phyloP scores from a whole-genome alignment of 441 rosid species.

The Geranium incanum region DNA sequence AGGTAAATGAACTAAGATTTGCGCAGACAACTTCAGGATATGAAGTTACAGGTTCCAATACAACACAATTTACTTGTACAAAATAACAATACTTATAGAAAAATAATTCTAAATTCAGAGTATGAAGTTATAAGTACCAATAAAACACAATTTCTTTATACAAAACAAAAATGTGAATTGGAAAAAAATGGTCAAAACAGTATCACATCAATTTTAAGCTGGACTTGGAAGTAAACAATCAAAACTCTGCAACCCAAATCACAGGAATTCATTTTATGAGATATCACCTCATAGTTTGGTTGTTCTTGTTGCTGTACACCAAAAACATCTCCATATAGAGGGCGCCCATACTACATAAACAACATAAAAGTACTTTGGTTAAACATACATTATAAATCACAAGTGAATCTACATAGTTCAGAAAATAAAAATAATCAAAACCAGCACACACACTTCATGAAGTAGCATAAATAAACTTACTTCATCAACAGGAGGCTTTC shows the following conservation, averaged over 20 bases:
- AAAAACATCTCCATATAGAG: conserved; percentile 96
- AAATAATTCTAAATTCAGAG: too few relatives aligned
- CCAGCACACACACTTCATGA: neutral
- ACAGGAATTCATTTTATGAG: neutral
- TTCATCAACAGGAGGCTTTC: conserved; percentile 99
- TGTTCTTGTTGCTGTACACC: conserved; percentile 93
- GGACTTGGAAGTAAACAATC: neutral
- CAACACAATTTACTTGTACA: too few relatives aligned
- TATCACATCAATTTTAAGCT: neutral
- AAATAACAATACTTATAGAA: too few relatives aligned
- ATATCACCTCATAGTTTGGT: conserved; percentile 80
- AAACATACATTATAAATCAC: conserved; percentile 5
- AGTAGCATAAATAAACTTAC: conserved; percentile 29
- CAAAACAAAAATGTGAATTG: neutral
- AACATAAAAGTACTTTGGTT: conserved; percentile 15
- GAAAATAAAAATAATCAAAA: neutral
- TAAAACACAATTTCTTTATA: neutral
- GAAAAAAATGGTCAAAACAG: neutral
- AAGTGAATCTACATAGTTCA: conserved; percentile 11
- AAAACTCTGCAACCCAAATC: conserved; percentile 14
- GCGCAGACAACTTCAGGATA: neutral
- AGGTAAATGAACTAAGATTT: neutral
- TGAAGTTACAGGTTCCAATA: too few relatives aligned
- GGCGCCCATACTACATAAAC: conserved; percentile 65
- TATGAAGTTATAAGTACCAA: conserved; percentile 7